Percentiles rank a stretch among this genome's conserved stretches.
These are phyloP conservation scores for Aurinia saxatilis DNA, from an alignment of 345 rosid genomes.

Conservation along the genomic window DNA sequence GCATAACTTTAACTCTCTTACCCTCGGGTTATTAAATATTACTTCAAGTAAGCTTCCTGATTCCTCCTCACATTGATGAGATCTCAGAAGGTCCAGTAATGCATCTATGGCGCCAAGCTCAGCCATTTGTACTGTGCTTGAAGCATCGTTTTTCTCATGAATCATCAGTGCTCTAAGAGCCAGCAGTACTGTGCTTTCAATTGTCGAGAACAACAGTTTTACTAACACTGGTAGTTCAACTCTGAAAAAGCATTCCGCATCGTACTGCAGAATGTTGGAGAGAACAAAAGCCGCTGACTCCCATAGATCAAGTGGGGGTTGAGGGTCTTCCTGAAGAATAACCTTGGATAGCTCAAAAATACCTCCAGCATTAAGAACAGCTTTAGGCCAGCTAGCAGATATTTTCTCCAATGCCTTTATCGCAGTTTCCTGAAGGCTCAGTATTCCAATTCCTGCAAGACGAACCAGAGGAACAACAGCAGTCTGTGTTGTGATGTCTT, in stretches of 20 bases:
- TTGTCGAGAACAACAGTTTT: conserved; percentile 64
- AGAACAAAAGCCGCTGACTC: conserved; percentile 82
- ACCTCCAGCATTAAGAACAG: conserved; percentile 81
- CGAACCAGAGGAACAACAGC: conserved; percentile 82
- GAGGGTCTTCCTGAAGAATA: conserved; percentile 84
- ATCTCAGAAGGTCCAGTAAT: conserved; percentile 61
- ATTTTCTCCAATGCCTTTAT: conserved; percentile 71
- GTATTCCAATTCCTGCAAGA: conserved; percentile 78
- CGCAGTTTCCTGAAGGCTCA: conserved; percentile 82
- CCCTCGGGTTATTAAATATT: conserved; percentile 68
- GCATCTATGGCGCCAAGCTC: conserved; percentile 75
- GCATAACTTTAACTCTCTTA: conserved; percentile 74
- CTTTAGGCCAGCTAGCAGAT: conserved; percentile 80
- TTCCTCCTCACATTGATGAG: conserved; percentile 87
- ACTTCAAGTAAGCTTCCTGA: conserved; percentile 83
- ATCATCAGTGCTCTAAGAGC: conserved; percentile 65
- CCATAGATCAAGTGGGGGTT: conserved; percentile 71
- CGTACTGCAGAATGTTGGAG: conserved; percentile 49
- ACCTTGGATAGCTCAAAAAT: conserved; percentile 77
- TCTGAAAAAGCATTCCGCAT: conserved; percentile 56
- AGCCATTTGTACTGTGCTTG: conserved; percentile 72
- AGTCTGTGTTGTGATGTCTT: conserved; percentile 70
- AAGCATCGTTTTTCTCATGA: conserved; percentile 58
- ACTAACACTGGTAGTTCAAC: conserved; percentile 77
- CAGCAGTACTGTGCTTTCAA: conserved; percentile 55